Conservation (phyloP, 2,329 filamentous ascomycete genomes). For the Akanthomyces lecanii region DNA sequence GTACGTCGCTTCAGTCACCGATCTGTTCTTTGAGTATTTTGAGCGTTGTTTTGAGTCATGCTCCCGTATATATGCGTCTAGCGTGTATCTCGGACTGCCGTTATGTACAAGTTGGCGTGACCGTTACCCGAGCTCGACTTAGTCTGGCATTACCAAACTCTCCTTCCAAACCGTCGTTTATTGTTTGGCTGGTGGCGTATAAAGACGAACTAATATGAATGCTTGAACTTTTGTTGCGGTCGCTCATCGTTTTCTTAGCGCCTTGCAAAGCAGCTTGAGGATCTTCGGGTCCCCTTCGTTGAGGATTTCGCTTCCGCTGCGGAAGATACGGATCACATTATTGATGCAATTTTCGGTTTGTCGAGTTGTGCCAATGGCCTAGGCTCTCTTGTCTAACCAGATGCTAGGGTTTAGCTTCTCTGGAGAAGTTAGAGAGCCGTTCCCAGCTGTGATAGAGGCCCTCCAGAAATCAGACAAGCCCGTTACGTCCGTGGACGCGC, state of each 20-base stretch:
- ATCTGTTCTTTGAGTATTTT: neutral
- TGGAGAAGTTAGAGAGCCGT: slow-evolving; percentile 88
- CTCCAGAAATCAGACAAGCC: slow-evolving; percentile 70
- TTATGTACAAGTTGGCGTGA: neutral
- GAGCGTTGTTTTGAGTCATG: neutral
- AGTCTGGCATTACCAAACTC: neutral
- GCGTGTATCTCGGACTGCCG: neutral
- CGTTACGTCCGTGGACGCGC: slow-evolving; percentile 86
- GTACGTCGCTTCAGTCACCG: slow-evolving; percentile 39
- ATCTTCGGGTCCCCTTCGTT: slow-evolving; percentile 78
- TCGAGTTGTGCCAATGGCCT: slow-evolving; percentile 19
- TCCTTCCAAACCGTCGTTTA: neutral
- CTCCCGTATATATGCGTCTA: slow-evolving; percentile 6
- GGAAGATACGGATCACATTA: slow-evolving; percentile 67
- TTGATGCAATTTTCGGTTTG: slow-evolving; percentile 89
- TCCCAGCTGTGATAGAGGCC: slow-evolving; percentile 72
- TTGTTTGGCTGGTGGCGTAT: slow-evolving; percentile 11
- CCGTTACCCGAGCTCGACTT: neutral
- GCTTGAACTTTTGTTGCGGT: neutral
- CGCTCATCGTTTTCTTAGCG: slow-evolving; percentile 51
- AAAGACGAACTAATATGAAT: neutral
- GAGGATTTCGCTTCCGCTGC: slow-evolving; percentile 71
- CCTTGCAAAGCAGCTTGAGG: slow-evolving; percentile 76
- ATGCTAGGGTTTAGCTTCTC: slow-evolving; percentile 79
- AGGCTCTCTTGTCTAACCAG: slow-evolving; percentile 14